Percentiles rank a stretch among this genome's conserved stretches.
These are phyloP conservation scores for Sclerotinia glacialis DNA, from an alignment of 2,329 filamentous ascomycete genomes.

Conservation along the genomic window DNA sequence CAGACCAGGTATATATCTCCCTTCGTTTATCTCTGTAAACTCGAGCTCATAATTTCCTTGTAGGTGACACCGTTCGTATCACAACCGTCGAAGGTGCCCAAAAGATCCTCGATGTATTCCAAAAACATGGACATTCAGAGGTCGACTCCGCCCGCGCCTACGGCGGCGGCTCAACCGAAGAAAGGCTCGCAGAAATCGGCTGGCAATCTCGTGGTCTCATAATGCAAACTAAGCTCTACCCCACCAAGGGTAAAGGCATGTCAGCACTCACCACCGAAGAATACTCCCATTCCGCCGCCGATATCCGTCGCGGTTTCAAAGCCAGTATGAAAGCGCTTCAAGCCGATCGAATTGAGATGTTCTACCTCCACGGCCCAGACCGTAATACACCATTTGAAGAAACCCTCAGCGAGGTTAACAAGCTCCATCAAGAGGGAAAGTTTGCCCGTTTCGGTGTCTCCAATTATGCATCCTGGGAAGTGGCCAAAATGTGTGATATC, in stretches of 20 bases:
- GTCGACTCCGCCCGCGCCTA: conserved; percentile 68
- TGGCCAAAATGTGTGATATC: conserved; percentile 37
- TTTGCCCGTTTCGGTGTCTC: conserved; percentile 50
- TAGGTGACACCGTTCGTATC: neutral
- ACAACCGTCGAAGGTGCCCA: neutral
- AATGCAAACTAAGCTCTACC: conserved; percentile 55
- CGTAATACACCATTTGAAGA: conserved; percentile 34
- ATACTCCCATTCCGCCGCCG: conserved; percentile 47
- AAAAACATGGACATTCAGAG: conserved; percentile 64
- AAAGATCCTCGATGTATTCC: conserved; percentile 60
- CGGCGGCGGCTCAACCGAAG: conserved; percentile 62
- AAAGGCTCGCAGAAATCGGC: conserved; percentile 54
- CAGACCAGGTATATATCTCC: conserved; percentile 1
- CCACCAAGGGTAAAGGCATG: conserved; percentile 11
- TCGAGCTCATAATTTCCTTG: neutral
- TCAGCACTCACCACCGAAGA: neutral
- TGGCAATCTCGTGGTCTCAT: conserved; percentile 63
- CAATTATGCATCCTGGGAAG: conserved; percentile 52
- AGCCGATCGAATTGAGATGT: conserved; percentile 44
- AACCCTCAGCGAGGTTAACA: conserved; percentile 37
- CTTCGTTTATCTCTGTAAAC: too few species aligned
- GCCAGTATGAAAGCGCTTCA: conserved; percentile 52
- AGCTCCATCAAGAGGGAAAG: conserved; percentile 39
- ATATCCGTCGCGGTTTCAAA: conserved; percentile 50
- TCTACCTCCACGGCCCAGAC: conserved; percentile 37